Evolutionary conservation across 1,139 yeast species (phyloP).

Genomic region (Suhomyces chickasaworum): DNA sequence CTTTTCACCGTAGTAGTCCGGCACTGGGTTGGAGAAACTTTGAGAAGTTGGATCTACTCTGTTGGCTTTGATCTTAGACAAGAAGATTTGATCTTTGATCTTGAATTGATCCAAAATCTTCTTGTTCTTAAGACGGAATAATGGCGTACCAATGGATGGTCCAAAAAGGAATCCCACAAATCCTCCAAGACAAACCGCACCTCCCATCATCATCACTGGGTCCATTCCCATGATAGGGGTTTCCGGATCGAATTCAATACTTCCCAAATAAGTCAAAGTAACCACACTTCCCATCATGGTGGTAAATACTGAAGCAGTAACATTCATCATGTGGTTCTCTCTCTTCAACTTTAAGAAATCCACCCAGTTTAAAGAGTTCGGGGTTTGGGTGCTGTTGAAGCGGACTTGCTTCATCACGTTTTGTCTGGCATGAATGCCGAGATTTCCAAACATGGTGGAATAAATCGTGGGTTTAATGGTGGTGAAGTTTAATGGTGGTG

Average conservation of each 20-base stretch:
- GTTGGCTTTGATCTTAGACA: conserved; percentile 70
- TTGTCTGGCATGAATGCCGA: conserved; percentile 19
- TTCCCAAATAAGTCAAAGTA: conserved; percentile 78
- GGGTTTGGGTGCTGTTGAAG: conserved; percentile 26
- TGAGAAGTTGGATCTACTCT: conserved; percentile 95
- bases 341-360: conserved; percentile 77
- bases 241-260: conserved; percentile 84
- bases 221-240: conserved; percentile 86
- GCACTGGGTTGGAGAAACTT: conserved; percentile 91
- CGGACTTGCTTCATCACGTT: conserved; percentile 18
- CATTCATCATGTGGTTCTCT: conserved; percentile 70
- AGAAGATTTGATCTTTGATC: conserved; percentile 69
- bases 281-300: conserved; percentile 67
- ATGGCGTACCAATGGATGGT: conserved; percentile 72
- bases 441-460: conserved; percentile 15
- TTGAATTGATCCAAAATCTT: conserved; percentile 49
- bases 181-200: conserved; percentile 68
- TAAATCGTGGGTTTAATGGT: not conserved
- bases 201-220: conserved; percentile 74
- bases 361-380: conserved; percentile 59
- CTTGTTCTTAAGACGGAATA: conserved; percentile 62
- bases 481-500: not conserved
- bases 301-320: conserved; percentile 66
- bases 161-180: conserved; percentile 81
- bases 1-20: conserved; percentile 96